Conservation (phyloP, 352 stramenopile species). For the Pythium guiyangense region DNA sequence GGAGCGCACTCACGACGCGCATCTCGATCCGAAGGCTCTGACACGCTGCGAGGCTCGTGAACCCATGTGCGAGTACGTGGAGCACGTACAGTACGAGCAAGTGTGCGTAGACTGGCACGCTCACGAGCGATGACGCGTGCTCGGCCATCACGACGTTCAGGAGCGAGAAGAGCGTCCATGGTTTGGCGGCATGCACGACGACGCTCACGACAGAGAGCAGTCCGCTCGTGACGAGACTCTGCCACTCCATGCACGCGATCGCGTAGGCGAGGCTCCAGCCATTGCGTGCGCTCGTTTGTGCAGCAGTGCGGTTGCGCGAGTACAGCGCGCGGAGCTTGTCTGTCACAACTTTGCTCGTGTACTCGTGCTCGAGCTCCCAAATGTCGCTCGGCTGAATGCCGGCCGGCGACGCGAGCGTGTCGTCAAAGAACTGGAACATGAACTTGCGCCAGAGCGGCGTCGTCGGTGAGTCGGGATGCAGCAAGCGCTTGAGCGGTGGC, state of each 20-base stretch:
- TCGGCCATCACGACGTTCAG: slow-evolving; percentile 20
- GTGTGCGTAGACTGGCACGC: slow-evolving; percentile 16
- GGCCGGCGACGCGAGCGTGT: slow-evolving; percentile 15
- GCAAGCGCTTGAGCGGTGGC: background rate
- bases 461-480: slow-evolving; percentile 24
- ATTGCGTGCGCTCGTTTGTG: background rate
- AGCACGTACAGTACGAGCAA: slow-evolving; percentile 26
- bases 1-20: slow-evolving; percentile 26
- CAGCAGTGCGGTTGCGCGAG: background rate
- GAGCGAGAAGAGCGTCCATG: slow-evolving; percentile 41
- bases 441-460: slow-evolving; percentile 39
- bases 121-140: slow-evolving; percentile 19
- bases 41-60: slow-evolving; percentile 26
- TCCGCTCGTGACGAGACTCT: slow-evolving; percentile 28
- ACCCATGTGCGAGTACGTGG: slow-evolving; percentile 18
- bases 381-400: slow-evolving; percentile 35
- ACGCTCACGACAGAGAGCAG: slow-evolving; percentile 33
- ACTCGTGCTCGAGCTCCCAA: slow-evolving; percentile 38
- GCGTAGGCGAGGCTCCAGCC: slow-evolving; percentile 18
- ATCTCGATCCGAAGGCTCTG: slow-evolving; percentile 31
- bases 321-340: slow-evolving; percentile 26
- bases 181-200: slow-evolving; percentile 29
- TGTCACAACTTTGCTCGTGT: slow-evolving; percentile 29
- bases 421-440: slow-evolving; percentile 36
- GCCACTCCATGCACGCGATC: slow-evolving; percentile 25